Base-by-base conservation (phyloP, 202 grass and related monocot species). In the Cymbopogon flexuosus region DNA sequence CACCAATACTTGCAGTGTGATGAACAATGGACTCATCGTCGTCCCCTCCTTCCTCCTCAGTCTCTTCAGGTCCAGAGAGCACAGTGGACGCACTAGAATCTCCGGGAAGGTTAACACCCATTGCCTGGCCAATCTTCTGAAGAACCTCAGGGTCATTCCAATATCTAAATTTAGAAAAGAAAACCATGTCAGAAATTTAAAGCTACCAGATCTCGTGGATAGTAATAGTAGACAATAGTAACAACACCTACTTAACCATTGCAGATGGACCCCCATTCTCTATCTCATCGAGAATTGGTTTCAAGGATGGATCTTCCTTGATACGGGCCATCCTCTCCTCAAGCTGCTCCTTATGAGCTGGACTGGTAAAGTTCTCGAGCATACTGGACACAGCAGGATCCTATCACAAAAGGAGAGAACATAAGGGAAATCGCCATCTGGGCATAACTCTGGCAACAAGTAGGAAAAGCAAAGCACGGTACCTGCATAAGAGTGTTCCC, bases 61-160 rank as follows among this genome's bases (percentile, higher is more conserved):
- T 89, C 77, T 97, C 94, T 82, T 92, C 81, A 36, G 85, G 69
- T 75, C 86, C 92, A 72, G 87, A 84, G 47, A 80, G 45, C 27
- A 62, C 72, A 31, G 88, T 68, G 14, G 88, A 75, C 37, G 81
- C 68, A 65, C 65, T 79, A 79, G 78, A 85, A 73, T 90, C 92
- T 46, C 78, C 89, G 46, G 86, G 84, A 83, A 81, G 33, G 36
- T 62, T 85, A 51, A 97, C 70, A 57, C 89, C 88, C 92, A 97
- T 94, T 72, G 92, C 94, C 72, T 97, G 84, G 18, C 92, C 94
- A 74, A 97, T 86, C 88, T 97, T 97, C 81, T 94, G 84, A 70
- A 97, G 91, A 90, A 89, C 83, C 19, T 89, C 89, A 51, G 94
- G 86, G 81, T 97, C 94, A 90, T 97, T 97, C 94, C 92, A 97